Percentiles rank a stretch among this genome's conserved stretches.
Conservation (phyloP, 2,329 filamentous ascomycete species). For the Dothistroma pini region DNA sequence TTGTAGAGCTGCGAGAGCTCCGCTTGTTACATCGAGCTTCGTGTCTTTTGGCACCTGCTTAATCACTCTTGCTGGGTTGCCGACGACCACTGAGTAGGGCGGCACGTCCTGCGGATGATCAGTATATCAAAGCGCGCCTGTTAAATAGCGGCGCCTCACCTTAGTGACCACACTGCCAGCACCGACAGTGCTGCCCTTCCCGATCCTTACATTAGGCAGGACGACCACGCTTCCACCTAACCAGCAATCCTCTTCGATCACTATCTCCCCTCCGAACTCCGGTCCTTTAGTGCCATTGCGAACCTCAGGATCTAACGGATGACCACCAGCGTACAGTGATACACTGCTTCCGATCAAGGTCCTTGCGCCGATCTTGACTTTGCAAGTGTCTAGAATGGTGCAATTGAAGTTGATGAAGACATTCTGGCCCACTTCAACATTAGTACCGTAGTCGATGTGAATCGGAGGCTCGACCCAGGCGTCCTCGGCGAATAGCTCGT, state of each 20-base stretch:
- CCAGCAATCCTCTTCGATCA: slow-evolving; percentile 78
- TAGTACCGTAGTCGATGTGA: slow-evolving; percentile 72
- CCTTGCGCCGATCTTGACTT: slow-evolving; percentile 69
- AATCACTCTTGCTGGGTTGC: slow-evolving; percentile 63
- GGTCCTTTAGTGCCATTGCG: slow-evolving; percentile 73
- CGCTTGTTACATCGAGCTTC: slow-evolving; percentile 28
- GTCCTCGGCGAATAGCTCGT: slow-evolving; percentile 58
- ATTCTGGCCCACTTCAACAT: slow-evolving; percentile 65
- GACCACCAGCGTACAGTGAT: slow-evolving; percentile 68
- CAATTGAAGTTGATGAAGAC: slow-evolving; percentile 75
- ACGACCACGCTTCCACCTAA: slow-evolving; percentile 68
- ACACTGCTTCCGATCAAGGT: slow-evolving; percentile 78
- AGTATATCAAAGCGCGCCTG: slow-evolving; percentile 1
- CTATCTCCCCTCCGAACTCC: slow-evolving; percentile 69
- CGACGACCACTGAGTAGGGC: slow-evolving; percentile 59
- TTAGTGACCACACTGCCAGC: slow-evolving; percentile 83
- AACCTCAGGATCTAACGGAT: slow-evolving; percentile 71
- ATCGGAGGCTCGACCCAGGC: slow-evolving; percentile 70
- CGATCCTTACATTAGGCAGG: slow-evolving; percentile 73
- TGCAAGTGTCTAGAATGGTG: slow-evolving; percentile 72
- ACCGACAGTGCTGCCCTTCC: slow-evolving; percentile 68
- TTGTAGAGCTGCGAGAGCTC: slow-evolving; percentile 20
- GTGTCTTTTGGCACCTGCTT: slow-evolving; percentile 30
- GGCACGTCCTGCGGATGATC: slow-evolving; percentile 51
- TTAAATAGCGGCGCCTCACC: slow-evolving; percentile 33